Evolutionary conservation across 2,329 filamentous ascomycete genomes (phyloP).

Genomic region (Colletotrichum gigasporum): DNA sequence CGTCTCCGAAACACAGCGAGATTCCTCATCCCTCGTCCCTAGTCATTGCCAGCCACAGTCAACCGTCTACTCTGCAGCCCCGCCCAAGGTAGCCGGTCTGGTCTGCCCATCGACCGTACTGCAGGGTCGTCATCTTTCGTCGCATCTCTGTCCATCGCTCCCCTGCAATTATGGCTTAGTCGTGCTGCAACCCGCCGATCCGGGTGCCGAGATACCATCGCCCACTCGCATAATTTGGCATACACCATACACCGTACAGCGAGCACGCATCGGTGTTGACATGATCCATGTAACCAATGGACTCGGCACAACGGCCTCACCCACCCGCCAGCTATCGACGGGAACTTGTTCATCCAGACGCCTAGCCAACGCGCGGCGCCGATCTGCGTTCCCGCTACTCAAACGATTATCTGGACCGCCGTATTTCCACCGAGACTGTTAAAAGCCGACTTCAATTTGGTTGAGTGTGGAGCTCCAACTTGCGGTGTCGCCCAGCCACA

Average conservation of each 20-base stretch:
- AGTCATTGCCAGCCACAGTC: background rate
- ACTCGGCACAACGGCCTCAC: background rate
- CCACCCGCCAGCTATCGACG: background rate
- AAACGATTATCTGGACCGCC: background rate
- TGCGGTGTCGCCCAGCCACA: background rate
- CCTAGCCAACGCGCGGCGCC: background rate
- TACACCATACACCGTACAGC: background rate
- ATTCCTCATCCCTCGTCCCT: too few species aligned
- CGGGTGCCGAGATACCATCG: background rate
- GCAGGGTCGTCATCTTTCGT: background rate
- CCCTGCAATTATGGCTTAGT: background rate
- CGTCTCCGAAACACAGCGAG: background rate
- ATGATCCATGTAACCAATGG: background rate
- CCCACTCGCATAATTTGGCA: background rate
- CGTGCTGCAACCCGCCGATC: background rate
- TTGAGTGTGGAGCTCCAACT: background rate
- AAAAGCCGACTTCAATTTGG: background rate
- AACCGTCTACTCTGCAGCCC: background rate
- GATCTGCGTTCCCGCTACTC: slow-evolving; percentile 2
- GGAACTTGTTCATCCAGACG: background rate
- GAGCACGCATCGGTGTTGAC: background rate
- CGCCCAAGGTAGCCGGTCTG: background rate
- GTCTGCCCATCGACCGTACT: background rate
- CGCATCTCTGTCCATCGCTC: background rate
- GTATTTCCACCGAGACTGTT: background rate